phyloP scores from a whole-genome alignment of 139 green algal species.

The Chlorella sp. region DNA sequence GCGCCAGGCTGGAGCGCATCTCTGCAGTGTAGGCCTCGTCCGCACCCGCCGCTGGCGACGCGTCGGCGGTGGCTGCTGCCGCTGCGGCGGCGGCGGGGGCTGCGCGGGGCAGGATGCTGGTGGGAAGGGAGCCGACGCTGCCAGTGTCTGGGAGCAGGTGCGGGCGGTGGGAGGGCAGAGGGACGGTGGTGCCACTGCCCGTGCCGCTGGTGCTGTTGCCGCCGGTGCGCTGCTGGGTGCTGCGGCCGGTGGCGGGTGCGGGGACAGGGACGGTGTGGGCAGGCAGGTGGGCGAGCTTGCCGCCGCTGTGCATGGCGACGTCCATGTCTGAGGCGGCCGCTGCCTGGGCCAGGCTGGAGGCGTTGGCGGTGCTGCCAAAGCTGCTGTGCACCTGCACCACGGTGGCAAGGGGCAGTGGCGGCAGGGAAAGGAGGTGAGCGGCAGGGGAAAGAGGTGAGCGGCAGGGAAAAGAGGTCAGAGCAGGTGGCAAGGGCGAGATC shows the following conservation, averaged over 20 bases:
- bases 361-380: not conserved
- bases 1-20: not conserved
- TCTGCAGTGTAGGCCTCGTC: not conserved
- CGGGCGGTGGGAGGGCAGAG: not conserved
- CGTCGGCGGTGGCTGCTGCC: not conserved
- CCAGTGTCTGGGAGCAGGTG: not conserved
- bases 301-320: no score
- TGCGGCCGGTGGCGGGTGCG: no score
- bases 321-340: no score
- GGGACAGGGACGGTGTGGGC: no score
- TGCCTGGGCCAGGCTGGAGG: no score
- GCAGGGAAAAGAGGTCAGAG: not conserved
- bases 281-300: no score
- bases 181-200: no score
- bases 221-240: no score
- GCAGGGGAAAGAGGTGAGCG: not conserved
- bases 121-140: not conserved
- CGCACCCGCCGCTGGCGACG: not conserved
- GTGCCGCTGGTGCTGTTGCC: no score
- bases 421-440: not conserved
- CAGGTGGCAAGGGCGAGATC: not conserved
- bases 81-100: no score
- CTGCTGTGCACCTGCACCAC: not conserved
- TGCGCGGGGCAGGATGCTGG: not conserved
- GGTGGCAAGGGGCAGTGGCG: not conserved